Evolutionary conservation across 75 land plant genomes (phyloP).

Genomic region (Cryptomeria japonica): DNA sequence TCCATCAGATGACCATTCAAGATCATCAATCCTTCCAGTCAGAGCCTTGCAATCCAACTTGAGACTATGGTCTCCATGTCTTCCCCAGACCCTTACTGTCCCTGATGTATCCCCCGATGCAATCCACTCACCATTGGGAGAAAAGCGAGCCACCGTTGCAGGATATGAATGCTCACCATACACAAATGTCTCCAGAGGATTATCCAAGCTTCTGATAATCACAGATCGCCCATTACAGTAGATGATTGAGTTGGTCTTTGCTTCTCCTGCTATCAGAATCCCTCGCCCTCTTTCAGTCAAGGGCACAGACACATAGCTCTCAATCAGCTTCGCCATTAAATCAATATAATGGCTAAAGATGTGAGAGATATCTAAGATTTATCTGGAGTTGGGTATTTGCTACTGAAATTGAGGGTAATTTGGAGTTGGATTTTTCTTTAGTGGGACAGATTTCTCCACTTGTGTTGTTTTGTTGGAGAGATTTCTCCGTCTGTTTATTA

Average conservation of each 20-base stretch:
- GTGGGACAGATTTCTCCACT: too few relatives aligned
- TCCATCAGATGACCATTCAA: slow-evolving; percentile 92
- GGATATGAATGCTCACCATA: slow-evolving; percentile 90
- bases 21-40: slow-evolving; percentile 87
- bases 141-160: slow-evolving; percentile 86
- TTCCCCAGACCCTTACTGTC: slow-evolving; percentile 86
- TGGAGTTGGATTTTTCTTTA: too few relatives aligned
- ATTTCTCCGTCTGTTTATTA: neutral
- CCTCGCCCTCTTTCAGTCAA: slow-evolving; percentile 93
- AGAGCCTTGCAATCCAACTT: slow-evolving; percentile 78
- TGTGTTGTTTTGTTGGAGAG: too few relatives aligned
- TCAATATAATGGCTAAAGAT: too few relatives aligned
- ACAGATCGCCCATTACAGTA: slow-evolving; percentile 92
- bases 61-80: slow-evolving; percentile 61
- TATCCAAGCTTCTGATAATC: slow-evolving; percentile 66
- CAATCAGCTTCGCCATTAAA: slow-evolving; percentile 65
- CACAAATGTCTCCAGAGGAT: slow-evolving; percentile 59
- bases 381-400: neutral
- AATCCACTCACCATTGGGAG: slow-evolving; percentile 98
- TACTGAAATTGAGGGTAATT: neutral
- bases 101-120: slow-evolving; percentile 96
- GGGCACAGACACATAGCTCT: slow-evolving; percentile 78
- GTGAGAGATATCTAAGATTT: neutral
- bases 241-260: slow-evolving; percentile 66
- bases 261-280: slow-evolving; percentile 84